These are phyloP conservation scores for Nepenthes mirabilis DNA, from an alignment of 148 eudicot genomes.

Conservation along the genomic window DNA sequence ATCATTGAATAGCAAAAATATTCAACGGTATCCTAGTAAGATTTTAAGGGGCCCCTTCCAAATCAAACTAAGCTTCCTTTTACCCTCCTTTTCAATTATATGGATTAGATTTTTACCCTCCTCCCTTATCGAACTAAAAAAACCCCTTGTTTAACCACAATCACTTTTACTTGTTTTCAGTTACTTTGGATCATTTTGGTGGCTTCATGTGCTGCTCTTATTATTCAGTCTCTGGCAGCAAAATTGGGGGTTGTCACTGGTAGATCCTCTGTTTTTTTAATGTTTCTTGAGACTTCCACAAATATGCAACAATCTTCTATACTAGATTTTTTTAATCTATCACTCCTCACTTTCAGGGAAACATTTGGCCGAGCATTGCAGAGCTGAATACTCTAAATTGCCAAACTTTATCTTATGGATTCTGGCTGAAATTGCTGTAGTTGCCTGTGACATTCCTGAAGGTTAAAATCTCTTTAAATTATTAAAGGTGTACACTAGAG, in stretches of 20 bases:
- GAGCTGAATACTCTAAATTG: slow-evolving; percentile 65
- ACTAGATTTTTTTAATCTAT: background rate
- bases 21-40: too few relatives aligned
- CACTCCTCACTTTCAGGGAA: slow-evolving; percentile 42
- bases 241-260: slow-evolving; percentile 99
- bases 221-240: slow-evolving; percentile 89
- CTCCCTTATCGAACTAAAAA: background rate
- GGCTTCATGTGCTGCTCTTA: slow-evolving; percentile 89
- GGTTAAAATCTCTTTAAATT: slow-evolving; percentile 27
- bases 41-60: too few relatives aligned
- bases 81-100: too few relatives aligned
- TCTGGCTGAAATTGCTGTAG: slow-evolving; percentile 84
- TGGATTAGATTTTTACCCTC: too few relatives aligned
- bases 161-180: slow-evolving; percentile 8
- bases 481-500: background rate
- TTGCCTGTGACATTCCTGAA: slow-evolving; percentile 98
- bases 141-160: background rate
- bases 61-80: too few relatives aligned
- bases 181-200: slow-evolving; percentile 90
- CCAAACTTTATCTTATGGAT: slow-evolving; percentile 89
- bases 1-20: too few relatives aligned
- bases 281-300: background rate
- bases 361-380: slow-evolving; percentile 99
- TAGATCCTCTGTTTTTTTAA: slow-evolving; percentile 11
- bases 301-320: background rate